A percentile compares a stretch with the other conserved stretches of the same genome.
phyloP scores from a whole-genome alignment of 495 filamentous ascomycete genomes.

The Tuber microsphaerosporum region DNA sequence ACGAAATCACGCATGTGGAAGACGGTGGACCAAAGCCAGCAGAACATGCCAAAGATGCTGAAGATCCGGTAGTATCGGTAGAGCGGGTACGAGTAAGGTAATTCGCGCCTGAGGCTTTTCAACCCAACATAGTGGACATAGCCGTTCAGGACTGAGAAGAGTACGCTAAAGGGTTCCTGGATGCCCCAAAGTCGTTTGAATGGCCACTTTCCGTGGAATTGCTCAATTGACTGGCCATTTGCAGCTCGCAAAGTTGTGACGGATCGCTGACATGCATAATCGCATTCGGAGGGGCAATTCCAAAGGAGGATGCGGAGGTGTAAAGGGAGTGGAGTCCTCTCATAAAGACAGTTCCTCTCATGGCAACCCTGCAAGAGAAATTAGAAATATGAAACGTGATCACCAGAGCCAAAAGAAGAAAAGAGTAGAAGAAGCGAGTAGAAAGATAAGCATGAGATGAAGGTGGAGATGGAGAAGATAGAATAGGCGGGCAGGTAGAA shows the following conservation, averaged over 20 bases:
- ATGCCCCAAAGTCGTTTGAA: constrained; percentile 82
- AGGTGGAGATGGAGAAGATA: constrained; percentile 1
- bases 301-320: constrained; percentile 66
- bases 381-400: not conserved
- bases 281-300: constrained; percentile 85
- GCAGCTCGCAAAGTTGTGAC: constrained; percentile 66
- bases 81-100: constrained; percentile 67
- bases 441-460: not conserved
- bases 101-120: constrained; percentile 56
- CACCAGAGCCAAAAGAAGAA: constrained; percentile 21
- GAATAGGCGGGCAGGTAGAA: constrained; percentile 5
- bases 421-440: constrained; percentile 5
- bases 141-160: constrained; percentile 88
- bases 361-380: constrained; percentile 60
- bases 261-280: constrained; percentile 96
- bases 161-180: constrained; percentile 87
- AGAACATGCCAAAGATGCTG: constrained; percentile 70
- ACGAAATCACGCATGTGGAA: constrained; percentile 86
- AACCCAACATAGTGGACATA: constrained; percentile 79
- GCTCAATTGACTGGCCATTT: constrained; percentile 61
- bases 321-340: constrained; percentile 49
- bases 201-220: constrained; percentile 99
- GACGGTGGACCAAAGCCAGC: constrained; percentile 80
- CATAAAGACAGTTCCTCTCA: constrained; percentile 63
- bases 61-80: constrained; percentile 73